A percentile compares a stretch with the other conserved stretches of the same genome.
phyloP scores from a whole-genome alignment of 805 yeast genomes.

The Huiozyma naganishii region DNA sequence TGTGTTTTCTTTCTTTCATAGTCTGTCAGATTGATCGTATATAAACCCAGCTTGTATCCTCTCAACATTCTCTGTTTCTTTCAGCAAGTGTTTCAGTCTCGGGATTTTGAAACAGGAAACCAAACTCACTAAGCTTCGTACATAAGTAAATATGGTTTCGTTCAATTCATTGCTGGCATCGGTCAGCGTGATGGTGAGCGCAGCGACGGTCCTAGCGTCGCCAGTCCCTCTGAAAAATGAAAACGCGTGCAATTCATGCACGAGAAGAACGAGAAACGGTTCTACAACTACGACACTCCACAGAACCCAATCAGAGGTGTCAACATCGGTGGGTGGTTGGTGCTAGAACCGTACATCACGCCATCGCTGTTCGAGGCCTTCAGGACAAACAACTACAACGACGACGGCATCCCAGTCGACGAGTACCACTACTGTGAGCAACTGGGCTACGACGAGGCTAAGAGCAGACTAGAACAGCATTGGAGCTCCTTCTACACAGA shows the following conservation, averaged over 20 bases:
- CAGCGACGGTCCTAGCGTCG: constrained; percentile 1
- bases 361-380: constrained; percentile 59
- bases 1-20: no score
- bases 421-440: constrained; percentile 58
- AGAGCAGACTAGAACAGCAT: constrained; percentile 45
- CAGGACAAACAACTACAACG: constrained; percentile 27
- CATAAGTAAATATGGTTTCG: constrained; percentile 1
- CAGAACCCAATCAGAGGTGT: constrained; percentile 40
- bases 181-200: not conserved
- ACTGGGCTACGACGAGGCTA: constrained; percentile 54
- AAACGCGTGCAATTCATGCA: constrained; percentile 10
- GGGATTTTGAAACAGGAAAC: not conserved
- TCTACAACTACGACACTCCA: constrained; percentile 13
- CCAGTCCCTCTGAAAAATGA: constrained; percentile 14
- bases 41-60: no score
- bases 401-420: constrained; percentile 56
- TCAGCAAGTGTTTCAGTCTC: no score
- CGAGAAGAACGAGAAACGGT: constrained; percentile 14
- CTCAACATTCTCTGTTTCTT: no score
- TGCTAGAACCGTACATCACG: constrained; percentile 75
- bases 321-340: constrained; percentile 85
- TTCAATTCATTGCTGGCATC: not conserved
- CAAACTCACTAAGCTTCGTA: not conserved
- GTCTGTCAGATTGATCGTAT: no score
- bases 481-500: constrained; percentile 78